phyloP scores from a whole-genome alignment of 1,284 basidiomycete species.

The Austroboletus niveus region DNA sequence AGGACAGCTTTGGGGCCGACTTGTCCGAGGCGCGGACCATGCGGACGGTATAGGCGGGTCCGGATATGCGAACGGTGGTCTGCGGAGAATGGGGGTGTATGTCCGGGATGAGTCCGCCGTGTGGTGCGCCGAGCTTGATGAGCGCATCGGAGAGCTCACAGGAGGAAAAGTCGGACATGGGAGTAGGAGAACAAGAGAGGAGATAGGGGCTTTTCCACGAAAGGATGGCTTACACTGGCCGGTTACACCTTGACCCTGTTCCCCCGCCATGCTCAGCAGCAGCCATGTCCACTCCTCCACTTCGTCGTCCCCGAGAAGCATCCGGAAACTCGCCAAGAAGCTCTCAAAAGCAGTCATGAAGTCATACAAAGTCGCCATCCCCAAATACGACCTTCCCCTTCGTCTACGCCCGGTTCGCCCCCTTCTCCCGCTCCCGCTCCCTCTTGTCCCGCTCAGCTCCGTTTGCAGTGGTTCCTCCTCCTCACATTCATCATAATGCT shows the following conservation, averaged over 20 bases:
- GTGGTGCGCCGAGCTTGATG: conserved; percentile 73
- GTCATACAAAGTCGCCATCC: conserved; percentile 53
- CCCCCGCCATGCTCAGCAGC: neutral
- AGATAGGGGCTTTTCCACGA: conserved; percentile 12
- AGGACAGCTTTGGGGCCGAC: conserved; percentile 61
- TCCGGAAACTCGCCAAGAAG: conserved; percentile 35
- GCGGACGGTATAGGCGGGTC: conserved; percentile 88
- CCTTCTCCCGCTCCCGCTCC: conserved; percentile 4
- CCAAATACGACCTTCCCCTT: conserved; percentile 67
- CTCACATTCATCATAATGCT: conserved; percentile 67
- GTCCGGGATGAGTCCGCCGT: conserved; percentile 85
- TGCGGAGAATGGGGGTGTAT: conserved; percentile 59
- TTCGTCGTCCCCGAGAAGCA: conserved; percentile 15
- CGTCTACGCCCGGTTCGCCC: conserved; percentile 66
- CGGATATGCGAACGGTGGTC: conserved; percentile 48
- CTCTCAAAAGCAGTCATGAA: conserved; percentile 53
- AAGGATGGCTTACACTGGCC: neutral
- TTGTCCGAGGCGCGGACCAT: conserved; percentile 72
- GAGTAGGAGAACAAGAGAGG: neutral
- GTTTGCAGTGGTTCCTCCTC: conserved; percentile 66
- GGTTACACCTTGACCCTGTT: neutral
- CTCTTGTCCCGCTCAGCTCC: conserved; percentile 4
- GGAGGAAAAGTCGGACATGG: conserved; percentile 42
- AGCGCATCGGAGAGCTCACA: conserved; percentile 93
- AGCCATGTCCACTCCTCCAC: conserved; percentile 9